Conservation (phyloP, 768 basidiomycete genomes). For the Hypsizygus marmoreus region DNA sequence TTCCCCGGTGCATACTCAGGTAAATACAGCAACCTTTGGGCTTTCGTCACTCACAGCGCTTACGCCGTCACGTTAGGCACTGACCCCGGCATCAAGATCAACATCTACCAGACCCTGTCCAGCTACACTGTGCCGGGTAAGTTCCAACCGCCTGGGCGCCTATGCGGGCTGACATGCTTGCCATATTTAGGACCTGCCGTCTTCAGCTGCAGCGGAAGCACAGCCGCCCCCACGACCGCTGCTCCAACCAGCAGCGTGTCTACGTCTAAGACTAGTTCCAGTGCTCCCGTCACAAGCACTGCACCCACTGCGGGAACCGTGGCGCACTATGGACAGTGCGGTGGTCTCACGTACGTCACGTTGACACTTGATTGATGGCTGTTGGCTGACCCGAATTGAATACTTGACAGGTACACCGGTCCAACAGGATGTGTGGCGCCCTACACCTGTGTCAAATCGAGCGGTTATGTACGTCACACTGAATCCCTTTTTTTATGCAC, state of each 20-base stretch:
- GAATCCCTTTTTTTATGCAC: background rate
- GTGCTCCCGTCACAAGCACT: conserved; percentile 20
- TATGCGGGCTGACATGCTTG: background rate
- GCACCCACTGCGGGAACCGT: conserved; percentile 26
- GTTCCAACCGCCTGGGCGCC: background rate
- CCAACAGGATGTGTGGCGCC: conserved; percentile 36
- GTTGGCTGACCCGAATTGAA: background rate
- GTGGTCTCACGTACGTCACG: conserved; percentile 36
- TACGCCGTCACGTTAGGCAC: conserved; percentile 25
- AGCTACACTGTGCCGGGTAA: conserved; percentile 45
- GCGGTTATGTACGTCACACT: conserved; percentile 38
- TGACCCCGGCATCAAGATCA: conserved; percentile 48
- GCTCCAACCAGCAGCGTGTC: conserved; percentile 15
- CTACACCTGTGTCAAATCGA: conserved; percentile 34
- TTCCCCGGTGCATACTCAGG: conserved; percentile 51
- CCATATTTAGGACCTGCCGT: conserved; percentile 36
- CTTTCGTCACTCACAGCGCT: background rate
- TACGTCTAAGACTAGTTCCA: conserved; percentile 8
- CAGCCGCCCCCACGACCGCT: conserved; percentile 13
- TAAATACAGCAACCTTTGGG: conserved; percentile 9
- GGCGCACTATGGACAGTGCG: conserved; percentile 45
- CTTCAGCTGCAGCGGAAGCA: conserved; percentile 36
- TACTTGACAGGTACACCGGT: conserved; percentile 31
- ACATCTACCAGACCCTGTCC: conserved; percentile 42
- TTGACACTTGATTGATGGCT: background rate